A percentile compares a stretch with the other conserved stretches of the same genome.
These are phyloP conservation scores for Torulaspora pretoriensis DNA, from an alignment of 1,139 yeast genomes.

Conservation along the genomic window DNA sequence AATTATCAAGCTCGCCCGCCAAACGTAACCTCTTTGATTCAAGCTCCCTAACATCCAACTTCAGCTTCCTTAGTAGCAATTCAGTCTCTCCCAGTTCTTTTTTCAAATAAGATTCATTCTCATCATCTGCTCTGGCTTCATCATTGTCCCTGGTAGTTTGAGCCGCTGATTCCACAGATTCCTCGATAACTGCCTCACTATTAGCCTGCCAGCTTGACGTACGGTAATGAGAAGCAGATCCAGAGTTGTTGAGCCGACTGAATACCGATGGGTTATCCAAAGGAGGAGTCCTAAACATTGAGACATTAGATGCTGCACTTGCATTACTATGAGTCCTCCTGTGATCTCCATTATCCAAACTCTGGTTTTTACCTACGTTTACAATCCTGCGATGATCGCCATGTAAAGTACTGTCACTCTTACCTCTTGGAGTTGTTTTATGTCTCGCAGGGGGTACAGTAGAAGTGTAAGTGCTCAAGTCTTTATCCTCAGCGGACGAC, in stretches of 20 bases:
- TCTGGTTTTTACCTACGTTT: constrained; percentile 1
- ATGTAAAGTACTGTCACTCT: constrained; percentile 29
- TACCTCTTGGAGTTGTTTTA: constrained; percentile 23
- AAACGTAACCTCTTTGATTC: constrained; percentile 28
- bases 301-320: constrained; percentile 19
- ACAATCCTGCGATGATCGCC: constrained; percentile 5
- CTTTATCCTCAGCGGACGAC: constrained; percentile 8
- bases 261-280: constrained; percentile 16
- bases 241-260: constrained; percentile 11
- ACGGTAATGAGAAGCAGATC: constrained; percentile 12
- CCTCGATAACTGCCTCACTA: constrained; percentile 12
- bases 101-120: constrained; percentile 15
- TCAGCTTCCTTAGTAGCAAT: constrained; percentile 34
- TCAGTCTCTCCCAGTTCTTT: constrained; percentile 29
- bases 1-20: constrained; percentile 25
- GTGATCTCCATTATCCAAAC: constrained; percentile 14
- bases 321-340: constrained; percentile 21
- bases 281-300: constrained; percentile 33
- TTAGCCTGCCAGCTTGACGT: constrained; percentile 15
- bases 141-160: constrained; percentile 1
- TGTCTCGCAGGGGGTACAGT: constrained; percentile 8
- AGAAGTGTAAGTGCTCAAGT: constrained; percentile 1
- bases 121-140: neutral
- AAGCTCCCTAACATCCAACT: constrained; percentile 36
- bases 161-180: constrained; percentile 7